Evolutionary conservation across 2,329 filamentous ascomycete species (phyloP), one percentile per base, ranked within the genome.

Genomic region (Sporothrix phasma): DNA sequence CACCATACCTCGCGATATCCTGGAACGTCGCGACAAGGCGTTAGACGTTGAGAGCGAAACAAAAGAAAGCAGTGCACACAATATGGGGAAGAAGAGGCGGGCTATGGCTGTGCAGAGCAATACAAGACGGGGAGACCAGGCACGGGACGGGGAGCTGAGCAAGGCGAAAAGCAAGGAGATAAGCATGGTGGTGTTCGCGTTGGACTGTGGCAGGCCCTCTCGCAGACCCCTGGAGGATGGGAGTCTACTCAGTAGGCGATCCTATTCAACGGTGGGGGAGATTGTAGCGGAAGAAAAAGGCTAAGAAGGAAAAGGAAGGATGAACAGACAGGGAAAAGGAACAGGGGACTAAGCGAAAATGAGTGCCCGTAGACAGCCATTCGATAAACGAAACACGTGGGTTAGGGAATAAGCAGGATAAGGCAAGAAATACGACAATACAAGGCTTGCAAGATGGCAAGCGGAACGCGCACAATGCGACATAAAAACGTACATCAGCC

Each of bases 1-100:
- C 88, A 66, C 89, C 89, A 76, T 87, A 90, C 68, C 86, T 84
- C 53, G 84, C 84, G 71, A 92, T 89, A 72, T 92, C 89, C 85
- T 88, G 22, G 39, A n/a, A 5, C 17, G n/a, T n/a, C n/a, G 34
- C 5, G 47, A 26, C 56, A 53, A 22, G 41, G 11, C 13, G 19
- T 56, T 56, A 56, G 31, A 53, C 8, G 37, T 29, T 13, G 34
- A 22, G n/a, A 24, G 29, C 11, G 58, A 47, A 37, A 61, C 43
- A 37, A 37, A n/a, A 37, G 56, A 17, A 51, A 34, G 46, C 37
- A 53, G 66, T 39, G 60, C 47, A 41, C 24, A 39, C 45, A 17
- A 49, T 11, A 45, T 26, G 46, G 22, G 29, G n/a, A n/a, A n/a
- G n/a, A n/a, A n/a, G n/a, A n/a, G n/a, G n/a, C n/a, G n/a, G n/a